Evolutionary conservation across 2,329 filamentous ascomycete genomes (phyloP).

Genomic region (Alternaria sp.): DNA sequence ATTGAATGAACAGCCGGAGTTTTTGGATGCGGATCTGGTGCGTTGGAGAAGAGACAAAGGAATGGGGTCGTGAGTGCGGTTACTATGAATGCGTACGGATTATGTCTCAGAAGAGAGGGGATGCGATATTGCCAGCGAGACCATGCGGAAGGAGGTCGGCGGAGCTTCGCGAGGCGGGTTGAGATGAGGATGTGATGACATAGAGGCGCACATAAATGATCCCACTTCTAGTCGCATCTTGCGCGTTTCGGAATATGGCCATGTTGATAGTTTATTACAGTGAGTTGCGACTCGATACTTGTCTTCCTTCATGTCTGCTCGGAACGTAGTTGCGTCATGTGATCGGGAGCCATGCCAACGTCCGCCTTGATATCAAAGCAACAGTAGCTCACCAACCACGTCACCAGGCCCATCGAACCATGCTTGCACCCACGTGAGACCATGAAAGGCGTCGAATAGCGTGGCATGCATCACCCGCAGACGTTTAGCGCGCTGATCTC

Average conservation of each 20-base stretch:
- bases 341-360: neutral
- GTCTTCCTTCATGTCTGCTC: neutral
- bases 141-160: neutral
- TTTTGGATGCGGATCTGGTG: neutral
- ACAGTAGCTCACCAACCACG: neutral
- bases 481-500: neutral
- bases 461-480: neutral
- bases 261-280: neutral
- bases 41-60: neutral
- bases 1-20: neutral
- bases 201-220: neutral
- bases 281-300: neutral
- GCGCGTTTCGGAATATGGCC: neutral
- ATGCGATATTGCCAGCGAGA: neutral
- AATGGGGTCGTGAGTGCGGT: neutral
- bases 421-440: neutral
- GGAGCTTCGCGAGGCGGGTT: neutral
- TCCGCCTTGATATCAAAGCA: neutral
- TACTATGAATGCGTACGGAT: neutral
- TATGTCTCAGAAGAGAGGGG: neutral
- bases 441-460: neutral
- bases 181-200: neutral
- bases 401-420: neutral
- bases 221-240: neutral
- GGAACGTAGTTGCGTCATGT: neutral